phyloP scores from a whole-genome alignment of 768 basidiomycete genomes.

The Russula sp. region DNA sequence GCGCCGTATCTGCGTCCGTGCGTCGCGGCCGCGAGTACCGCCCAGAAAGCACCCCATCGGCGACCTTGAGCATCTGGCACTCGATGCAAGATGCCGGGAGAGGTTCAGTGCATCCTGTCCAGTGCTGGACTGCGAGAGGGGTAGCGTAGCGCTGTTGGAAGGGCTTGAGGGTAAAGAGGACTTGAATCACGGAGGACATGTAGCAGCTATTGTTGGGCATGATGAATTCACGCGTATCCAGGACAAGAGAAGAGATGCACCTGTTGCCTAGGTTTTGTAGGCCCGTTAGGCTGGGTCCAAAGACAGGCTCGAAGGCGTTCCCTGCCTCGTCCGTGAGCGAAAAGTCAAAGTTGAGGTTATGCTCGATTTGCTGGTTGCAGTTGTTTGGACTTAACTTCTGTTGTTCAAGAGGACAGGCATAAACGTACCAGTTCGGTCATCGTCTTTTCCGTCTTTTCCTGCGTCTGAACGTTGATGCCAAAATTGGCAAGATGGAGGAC shows the following conservation, averaged over 20 bases:
- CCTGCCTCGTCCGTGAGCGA: constrained; percentile 85
- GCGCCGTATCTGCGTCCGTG: constrained; percentile 33
- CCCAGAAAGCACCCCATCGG: constrained; percentile 89
- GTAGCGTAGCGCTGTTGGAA: constrained; percentile 74
- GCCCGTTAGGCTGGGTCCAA: constrained; percentile 87
- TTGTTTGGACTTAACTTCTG: neutral
- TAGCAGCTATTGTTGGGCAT: constrained; percentile 65
- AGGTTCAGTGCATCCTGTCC: constrained; percentile 55
- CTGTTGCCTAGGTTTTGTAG: constrained; percentile 92
- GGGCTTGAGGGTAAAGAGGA: constrained; percentile 71
- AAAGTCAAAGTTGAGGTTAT: constrained; percentile 93
- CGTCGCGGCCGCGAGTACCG: constrained; percentile 72
- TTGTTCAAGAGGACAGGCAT: neutral
- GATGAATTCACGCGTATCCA: constrained; percentile 8
- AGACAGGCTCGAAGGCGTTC: constrained; percentile 81
- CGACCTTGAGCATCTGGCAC: constrained; percentile 91
- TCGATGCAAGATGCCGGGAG: constrained; percentile 87
- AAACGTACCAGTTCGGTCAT: constrained; percentile 86
- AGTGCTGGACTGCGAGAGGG: constrained; percentile 48
- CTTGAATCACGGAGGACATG: constrained; percentile 92
- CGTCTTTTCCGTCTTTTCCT: constrained; percentile 91
- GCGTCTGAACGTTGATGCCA: constrained; percentile 79
- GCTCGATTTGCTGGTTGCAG: constrained; percentile 79
- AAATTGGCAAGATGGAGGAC: constrained; percentile 72
- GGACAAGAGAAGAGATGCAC: constrained; percentile 35